Percentiles rank a stretch among this genome's conserved stretches.
These are phyloP conservation scores for Pythium sukuiense DNA, from an alignment of 352 stramenopile species.

Conservation along the genomic window DNA sequence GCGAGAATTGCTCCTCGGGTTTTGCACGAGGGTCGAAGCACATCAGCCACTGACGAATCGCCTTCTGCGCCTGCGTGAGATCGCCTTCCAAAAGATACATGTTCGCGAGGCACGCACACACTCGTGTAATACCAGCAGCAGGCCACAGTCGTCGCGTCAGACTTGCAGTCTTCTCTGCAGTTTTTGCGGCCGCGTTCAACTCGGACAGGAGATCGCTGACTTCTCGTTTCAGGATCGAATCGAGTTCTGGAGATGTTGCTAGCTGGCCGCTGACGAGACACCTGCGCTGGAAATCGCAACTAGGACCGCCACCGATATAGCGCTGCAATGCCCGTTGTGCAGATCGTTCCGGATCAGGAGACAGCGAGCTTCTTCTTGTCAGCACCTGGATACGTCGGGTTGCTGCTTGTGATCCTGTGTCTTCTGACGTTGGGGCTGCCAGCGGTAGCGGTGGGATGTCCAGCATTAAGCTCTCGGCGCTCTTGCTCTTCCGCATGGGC, in stretches of 20 bases:
- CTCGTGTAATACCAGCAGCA: constrained; percentile 73
- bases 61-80: constrained; percentile 46
- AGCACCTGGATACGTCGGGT: constrained; percentile 15
- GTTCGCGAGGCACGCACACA: constrained; percentile 74
- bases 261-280: constrained; percentile 75
- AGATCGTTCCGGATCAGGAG: constrained; percentile 47
- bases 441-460: constrained; percentile 7
- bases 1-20: constrained; percentile 32
- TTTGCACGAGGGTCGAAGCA: constrained; percentile 79
- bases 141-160: constrained; percentile 71
- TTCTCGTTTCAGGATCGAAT: constrained; percentile 58
- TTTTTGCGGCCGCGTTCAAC: constrained; percentile 54
- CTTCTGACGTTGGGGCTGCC: neutral
- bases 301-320: constrained; percentile 69
- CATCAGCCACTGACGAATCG: constrained; percentile 61
- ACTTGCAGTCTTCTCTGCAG: constrained; percentile 63
- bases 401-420: constrained; percentile 20
- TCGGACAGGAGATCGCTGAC: constrained; percentile 66
- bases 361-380: constrained; percentile 38
- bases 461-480: constrained; percentile 22
- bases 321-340: constrained; percentile 68
- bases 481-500: constrained; percentile 27
- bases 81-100: constrained; percentile 76
- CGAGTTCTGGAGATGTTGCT: constrained; percentile 59
- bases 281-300: constrained; percentile 67